Evolutionary conservation across 805 yeast species (phyloP).

Genomic region (Cephaloascus fragrans): DNA sequence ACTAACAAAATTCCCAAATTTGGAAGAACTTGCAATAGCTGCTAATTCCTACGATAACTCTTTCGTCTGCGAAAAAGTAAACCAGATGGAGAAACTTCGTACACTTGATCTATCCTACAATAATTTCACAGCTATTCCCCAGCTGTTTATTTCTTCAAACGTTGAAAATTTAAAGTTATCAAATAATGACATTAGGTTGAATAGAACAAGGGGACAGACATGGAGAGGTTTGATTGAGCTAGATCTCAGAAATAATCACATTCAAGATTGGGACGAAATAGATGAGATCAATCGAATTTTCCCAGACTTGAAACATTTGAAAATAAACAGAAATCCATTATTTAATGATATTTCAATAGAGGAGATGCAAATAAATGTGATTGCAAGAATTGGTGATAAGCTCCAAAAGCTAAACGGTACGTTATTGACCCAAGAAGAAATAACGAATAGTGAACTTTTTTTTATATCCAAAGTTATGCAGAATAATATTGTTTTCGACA

Average conservation of each 20-base stretch:
- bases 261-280: conserved; percentile 36
- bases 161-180: conserved; percentile 22
- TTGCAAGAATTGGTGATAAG: conserved; percentile 33
- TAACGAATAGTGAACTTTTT: conserved; percentile 59
- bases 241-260: conserved; percentile 42
- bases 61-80: conserved; percentile 5
- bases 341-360: conserved; percentile 17
- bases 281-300: conserved; percentile 29
- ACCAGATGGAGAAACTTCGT: conserved; percentile 1
- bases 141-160: neutral
- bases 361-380: conserved; percentile 23
- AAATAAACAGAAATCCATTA: conserved; percentile 47
- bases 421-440: conserved; percentile 29
- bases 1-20: conserved; percentile 22
- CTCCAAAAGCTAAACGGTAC: conserved; percentile 51
- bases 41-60: conserved; percentile 18
- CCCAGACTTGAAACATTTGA: conserved; percentile 34
- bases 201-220: neutral
- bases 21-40: conserved; percentile 22
- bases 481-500: conserved; percentile 13
- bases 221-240: conserved; percentile 15
- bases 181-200: conserved; percentile 18
- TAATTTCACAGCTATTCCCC: conserved; percentile 1
- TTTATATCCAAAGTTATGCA: conserved; percentile 42
- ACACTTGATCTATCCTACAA: conserved; percentile 15